Evolutionary conservation across 495 filamentous ascomycete genomes (phyloP), one percentile per base, ranked within the genome.

Genomic region (Xylaria acuta): DNA sequence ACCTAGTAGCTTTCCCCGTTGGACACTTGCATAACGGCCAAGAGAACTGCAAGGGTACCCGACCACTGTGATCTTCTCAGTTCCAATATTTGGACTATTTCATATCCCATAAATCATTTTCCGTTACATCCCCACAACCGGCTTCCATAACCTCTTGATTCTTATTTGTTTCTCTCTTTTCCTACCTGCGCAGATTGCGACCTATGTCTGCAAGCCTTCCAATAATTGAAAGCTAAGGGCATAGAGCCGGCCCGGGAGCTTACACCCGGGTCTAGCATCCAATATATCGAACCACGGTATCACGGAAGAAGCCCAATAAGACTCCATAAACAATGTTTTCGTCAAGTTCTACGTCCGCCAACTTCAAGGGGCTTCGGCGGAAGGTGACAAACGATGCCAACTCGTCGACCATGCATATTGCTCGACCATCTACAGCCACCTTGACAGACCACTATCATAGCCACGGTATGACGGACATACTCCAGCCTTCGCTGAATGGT

Each of bases 401-500:
- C 56, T 70, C 43, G 51, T 65, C 60, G 53, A 64, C 69, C 58
- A 38, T 69, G 68, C 72, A 76, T 56, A 49, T 51, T 41, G 36
- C 70, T 45, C 64, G 71, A 20, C 73, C 70, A 62, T 75, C 72
- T 20, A 73, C 71, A 20, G 27, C 64, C 30, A 72, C 56, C 30
- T 64, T 69, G 62, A 60, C 71, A 43, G 51, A 68, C 67, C 69
- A 74, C 36, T 72, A 76, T 72, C 71, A 80, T 69, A 58, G 67
- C 27, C 72, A 76, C 67, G 68, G 72, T 76, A 73, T 82, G 32
- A 74, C 72, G 73, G 78, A 78, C 47, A 69, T 83, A 56, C 73
- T 88, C 56, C 84, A 84, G 49, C 85, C 86, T 38, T 80, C 86
- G 18, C 78, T 88, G 56, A 84, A 87, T 69, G 84, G 84, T 47